These are phyloP conservation scores for Tetradesmus lagerheimii DNA, from an alignment of 139 green algal genomes.

Conservation along the genomic window DNA sequence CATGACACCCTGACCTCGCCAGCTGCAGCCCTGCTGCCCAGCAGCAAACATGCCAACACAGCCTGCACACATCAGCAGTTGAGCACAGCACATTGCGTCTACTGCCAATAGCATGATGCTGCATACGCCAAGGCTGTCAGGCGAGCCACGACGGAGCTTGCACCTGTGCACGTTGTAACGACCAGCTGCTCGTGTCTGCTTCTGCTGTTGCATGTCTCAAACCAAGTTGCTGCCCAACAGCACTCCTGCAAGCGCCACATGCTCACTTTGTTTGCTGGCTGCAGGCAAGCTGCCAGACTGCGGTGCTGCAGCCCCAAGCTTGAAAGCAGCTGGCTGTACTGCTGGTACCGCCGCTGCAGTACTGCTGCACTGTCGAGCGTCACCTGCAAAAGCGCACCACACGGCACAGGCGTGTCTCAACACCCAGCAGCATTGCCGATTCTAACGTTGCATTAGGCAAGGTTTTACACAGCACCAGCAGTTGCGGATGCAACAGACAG, in stretches of 20 bases:
- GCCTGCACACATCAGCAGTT: background rate
- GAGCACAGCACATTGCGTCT: background rate
- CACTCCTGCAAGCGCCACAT: background rate
- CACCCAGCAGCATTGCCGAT: background rate
- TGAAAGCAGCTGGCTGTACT: background rate
- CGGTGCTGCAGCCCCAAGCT: background rate
- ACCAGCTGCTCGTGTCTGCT: too few relatives aligned
- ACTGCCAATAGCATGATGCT: background rate
- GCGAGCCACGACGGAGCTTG: too few relatives aligned
- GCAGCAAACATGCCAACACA: background rate
- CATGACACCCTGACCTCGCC: background rate
- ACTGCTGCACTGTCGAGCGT: background rate
- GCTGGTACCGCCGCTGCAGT: slow-evolving; percentile 7
- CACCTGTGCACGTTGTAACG: too few relatives aligned
- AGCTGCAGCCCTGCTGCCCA: background rate
- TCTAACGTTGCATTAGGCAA: too few relatives aligned
- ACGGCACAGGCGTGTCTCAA: background rate
- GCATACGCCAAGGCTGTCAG: too few relatives aligned
- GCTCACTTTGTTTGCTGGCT: slow-evolving; percentile 34
- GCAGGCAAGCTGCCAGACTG: slow-evolving; percentile 12
- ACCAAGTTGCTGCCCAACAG: background rate
- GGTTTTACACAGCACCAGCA: background rate
- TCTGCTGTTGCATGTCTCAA: too few relatives aligned
- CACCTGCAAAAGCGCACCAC: background rate
- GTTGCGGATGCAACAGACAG: background rate